phyloP scores from a whole-genome alignment of 1,284 basidiomycete genomes.

The Hemileia vastatrix region DNA sequence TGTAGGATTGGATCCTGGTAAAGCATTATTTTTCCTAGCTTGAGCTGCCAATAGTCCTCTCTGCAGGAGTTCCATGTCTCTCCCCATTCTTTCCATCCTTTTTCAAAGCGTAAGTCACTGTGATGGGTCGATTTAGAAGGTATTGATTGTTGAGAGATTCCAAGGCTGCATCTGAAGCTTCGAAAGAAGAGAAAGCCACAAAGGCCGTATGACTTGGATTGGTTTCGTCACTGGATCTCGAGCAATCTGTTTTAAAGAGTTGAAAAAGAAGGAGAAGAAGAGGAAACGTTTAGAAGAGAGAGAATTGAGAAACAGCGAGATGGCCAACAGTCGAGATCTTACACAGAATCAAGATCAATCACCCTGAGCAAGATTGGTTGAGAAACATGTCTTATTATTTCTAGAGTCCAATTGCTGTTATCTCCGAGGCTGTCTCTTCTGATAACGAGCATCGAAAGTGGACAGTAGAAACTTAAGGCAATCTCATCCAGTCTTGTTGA shows the following conservation, averaged over 20 bases:
- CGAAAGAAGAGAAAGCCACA: slow-evolving; percentile 41
- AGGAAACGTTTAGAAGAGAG: too few relatives aligned
- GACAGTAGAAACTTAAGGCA: too few relatives aligned
- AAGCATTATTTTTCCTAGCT: slow-evolving; percentile 39
- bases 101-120: slow-evolving; percentile 39
- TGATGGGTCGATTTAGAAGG: slow-evolving; percentile 38
- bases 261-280: too few relatives aligned
- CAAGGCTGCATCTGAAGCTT: slow-evolving; percentile 40
- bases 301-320: too few relatives aligned
- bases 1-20: slow-evolving; percentile 21
- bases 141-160: slow-evolving; percentile 40
- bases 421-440: too few relatives aligned
- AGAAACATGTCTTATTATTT: too few relatives aligned
- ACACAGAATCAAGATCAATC: too few relatives aligned
- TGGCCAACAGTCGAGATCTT: too few relatives aligned
- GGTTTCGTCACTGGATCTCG: slow-evolving; percentile 34
- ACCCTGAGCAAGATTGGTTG: too few relatives aligned
- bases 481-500: too few relatives aligned
- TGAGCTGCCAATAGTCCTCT: slow-evolving; percentile 41
- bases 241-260: slow-evolving; percentile 26
- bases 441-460: too few relatives aligned
- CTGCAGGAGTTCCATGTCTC: slow-evolving; percentile 40
- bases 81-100: slow-evolving; percentile 39
- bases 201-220: slow-evolving; percentile 38
- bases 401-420: too few relatives aligned